phyloP scores from a whole-genome alignment of 176 grass and related monocot genomes.

The Musa schizocarpa region DNA sequence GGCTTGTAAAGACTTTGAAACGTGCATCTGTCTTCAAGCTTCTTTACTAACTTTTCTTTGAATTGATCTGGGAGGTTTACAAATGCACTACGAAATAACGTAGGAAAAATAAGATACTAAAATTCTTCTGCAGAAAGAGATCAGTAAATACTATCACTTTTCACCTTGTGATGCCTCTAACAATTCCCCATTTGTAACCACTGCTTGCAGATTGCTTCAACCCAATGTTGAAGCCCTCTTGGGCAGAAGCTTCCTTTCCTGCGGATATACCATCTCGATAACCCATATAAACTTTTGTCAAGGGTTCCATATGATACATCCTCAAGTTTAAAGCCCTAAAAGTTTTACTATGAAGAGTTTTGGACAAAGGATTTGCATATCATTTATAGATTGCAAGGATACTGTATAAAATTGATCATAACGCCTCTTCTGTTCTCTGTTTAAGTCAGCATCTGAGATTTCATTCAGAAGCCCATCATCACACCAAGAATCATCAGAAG shows the following conservation, averaged over 20 bases:
- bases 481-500: conserved; percentile 8
- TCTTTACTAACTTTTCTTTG: conserved; percentile 42
- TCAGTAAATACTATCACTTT: not conserved
- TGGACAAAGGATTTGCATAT: not conserved
- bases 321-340: conserved; percentile 10
- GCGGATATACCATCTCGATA: conserved; percentile 76
- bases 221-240: conserved; percentile 84
- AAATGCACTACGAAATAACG: conserved; percentile 28
- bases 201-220: conserved; percentile 54
- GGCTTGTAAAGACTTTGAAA: conserved; percentile 28
- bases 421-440: conserved; percentile 53
- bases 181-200: conserved; percentile 73
- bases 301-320: not conserved
- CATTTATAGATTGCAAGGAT: conserved; percentile 9
- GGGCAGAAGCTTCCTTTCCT: conserved; percentile 63
- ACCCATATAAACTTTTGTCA: conserved; percentile 48
- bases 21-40: conserved; percentile 28
- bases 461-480: conserved; percentile 37
- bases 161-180: conserved; percentile 68
- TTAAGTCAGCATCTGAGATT: conserved; percentile 38
- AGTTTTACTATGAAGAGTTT: not conserved
- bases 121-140: not conserved
- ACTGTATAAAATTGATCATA: conserved; percentile 60
- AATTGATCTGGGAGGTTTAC: conserved; percentile 38
- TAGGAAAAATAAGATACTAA: not conserved